These are phyloP conservation scores for Ceratocystiopsis minuta DNA, from an alignment of 2,329 filamentous ascomycete species.

Conservation along the genomic window DNA sequence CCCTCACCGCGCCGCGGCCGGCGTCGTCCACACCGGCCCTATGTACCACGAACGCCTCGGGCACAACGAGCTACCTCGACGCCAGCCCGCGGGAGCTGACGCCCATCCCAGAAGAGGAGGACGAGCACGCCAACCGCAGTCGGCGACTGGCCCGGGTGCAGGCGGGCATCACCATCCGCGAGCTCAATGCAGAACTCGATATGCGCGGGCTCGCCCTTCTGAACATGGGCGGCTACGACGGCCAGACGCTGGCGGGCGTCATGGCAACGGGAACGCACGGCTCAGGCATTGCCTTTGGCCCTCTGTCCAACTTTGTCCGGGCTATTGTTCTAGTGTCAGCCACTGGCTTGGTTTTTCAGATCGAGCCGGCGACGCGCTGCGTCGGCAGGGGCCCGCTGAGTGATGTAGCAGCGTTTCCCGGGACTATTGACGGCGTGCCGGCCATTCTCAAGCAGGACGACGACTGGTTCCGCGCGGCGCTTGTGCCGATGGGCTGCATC, in stretches of 20 bases:
- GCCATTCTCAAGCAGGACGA: conserved; percentile 11
- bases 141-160: conserved; percentile 9
- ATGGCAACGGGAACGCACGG: conserved; percentile 13
- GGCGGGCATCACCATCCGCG: conserved; percentile 11
- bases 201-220: conserved; percentile 9
- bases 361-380: conserved; percentile 8
- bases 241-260: conserved; percentile 11
- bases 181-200: conserved; percentile 12
- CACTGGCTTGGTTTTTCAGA: conserved; percentile 11
- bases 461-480: conserved; percentile 11
- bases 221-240: conserved; percentile 14
- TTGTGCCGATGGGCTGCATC: conserved; percentile 13
- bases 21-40: not conserved
- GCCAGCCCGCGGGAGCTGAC: no score
- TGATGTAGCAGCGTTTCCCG: conserved; percentile 8
- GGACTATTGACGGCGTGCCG: conserved; percentile 7
- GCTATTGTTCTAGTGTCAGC: conserved; percentile 12
- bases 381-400: conserved; percentile 9
- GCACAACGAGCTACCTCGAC: not conserved
- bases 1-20: conserved; percentile 1
- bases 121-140: conserved; percentile 3
- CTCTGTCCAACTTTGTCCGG: conserved; percentile 8
- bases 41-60: not conserved
- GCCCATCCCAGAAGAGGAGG: not conserved
- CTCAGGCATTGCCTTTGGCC: conserved; percentile 10